phyloP scores from a whole-genome alignment of 1,284 basidiomycete genomes.

The Apiotrichum akiyoshidainum region DNA sequence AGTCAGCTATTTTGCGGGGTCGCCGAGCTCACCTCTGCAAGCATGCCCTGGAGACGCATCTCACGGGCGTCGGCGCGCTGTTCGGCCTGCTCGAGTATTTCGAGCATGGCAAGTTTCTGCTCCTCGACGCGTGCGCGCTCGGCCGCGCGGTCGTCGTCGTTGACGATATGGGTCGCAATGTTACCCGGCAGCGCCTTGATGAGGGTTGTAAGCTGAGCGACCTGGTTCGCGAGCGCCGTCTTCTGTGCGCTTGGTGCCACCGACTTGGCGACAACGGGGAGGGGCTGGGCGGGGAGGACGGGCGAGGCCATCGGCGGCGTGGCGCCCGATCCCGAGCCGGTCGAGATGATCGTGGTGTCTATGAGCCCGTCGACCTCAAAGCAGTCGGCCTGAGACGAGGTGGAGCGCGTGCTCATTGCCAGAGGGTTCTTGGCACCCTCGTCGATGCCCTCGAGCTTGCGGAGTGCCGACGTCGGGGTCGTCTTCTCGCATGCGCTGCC shows the following conservation, averaged over 20 bases:
- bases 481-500: constrained; percentile 3
- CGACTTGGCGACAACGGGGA: background rate
- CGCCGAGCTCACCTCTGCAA: constrained; percentile 16
- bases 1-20: background rate
- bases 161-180: constrained; percentile 1
- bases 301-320: background rate
- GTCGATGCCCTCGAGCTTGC: constrained; percentile 8
- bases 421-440: background rate
- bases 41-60: constrained; percentile 15
- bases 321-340: background rate
- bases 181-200: constrained; percentile 10
- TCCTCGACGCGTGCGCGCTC: constrained; percentile 5
- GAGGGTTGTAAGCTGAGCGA: constrained; percentile 3
- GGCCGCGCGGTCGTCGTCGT: constrained; percentile 1
- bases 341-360: background rate
- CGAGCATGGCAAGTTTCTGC: constrained; percentile 8
- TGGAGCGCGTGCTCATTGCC: background rate
- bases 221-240: constrained; percentile 6
- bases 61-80: constrained; percentile 15
- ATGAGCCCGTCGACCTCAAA: constrained; percentile 6
- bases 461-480: constrained; percentile 8
- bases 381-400: constrained; percentile 1
- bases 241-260: background rate
- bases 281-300: background rate
- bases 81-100: constrained; percentile 18